Evolutionary conservation across 495 filamentous ascomycete species (phyloP).

Genomic region (Annulohypoxylon moriforme): DNA sequence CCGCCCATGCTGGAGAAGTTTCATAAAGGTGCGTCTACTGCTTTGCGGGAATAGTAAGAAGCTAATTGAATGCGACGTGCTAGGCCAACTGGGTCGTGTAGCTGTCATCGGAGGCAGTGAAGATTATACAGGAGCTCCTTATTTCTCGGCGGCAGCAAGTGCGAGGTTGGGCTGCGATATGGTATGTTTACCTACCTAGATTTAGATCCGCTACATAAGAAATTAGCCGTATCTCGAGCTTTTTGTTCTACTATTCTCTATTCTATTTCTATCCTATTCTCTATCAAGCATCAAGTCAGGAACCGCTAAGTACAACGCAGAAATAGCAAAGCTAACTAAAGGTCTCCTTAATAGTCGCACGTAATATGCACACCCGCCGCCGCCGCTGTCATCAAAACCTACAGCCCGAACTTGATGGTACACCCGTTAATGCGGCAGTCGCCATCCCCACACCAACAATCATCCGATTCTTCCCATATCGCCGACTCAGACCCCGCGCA

Average conservation of each 20-base stretch:
- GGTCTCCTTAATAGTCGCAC: constrained; percentile 74
- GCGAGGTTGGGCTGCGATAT: constrained; percentile 88
- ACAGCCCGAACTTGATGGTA: constrained; percentile 98
- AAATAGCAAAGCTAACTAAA: neutral
- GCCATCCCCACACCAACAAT: constrained; percentile 51
- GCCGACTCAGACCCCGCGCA: constrained; percentile 63
- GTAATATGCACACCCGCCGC: constrained; percentile 95
- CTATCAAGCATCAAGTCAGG: neutral
- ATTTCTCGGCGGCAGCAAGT: constrained; percentile 97
- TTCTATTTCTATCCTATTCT: neutral
- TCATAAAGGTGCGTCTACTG: constrained; percentile 82
- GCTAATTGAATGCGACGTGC: neutral
- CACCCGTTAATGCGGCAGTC: constrained; percentile 92
- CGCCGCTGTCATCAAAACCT: constrained; percentile 91
- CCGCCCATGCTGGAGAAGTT: constrained; percentile 96
- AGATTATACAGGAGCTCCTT: constrained; percentile 97
- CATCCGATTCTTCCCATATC: constrained; percentile 37
- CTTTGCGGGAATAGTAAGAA: neutral
- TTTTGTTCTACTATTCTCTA: neutral
- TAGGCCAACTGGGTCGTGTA: constrained; percentile 91
- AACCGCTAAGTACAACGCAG: neutral
- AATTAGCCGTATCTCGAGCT: neutral
- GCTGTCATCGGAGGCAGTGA: constrained; percentile 95
- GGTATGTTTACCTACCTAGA: constrained; percentile 57
- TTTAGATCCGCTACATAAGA: neutral